phyloP scores from a whole-genome alignment of 2,329 filamentous ascomycete species.

The Pseudogymnoascus sp. region DNA sequence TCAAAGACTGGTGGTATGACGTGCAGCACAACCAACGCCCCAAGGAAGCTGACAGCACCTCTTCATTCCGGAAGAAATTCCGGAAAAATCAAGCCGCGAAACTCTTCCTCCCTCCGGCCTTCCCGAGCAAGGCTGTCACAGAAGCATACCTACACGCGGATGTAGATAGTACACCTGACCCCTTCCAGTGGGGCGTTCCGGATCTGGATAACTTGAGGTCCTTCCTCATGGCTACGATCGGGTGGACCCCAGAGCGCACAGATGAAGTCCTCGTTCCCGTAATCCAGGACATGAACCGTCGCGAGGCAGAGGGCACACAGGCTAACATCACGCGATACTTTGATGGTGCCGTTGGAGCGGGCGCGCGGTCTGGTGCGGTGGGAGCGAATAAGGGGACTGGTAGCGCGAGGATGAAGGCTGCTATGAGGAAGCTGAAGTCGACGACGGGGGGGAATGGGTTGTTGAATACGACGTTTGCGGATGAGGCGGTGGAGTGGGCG shows the following conservation, averaged over 20 bases:
- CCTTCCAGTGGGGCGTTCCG: slow-evolving; percentile 92
- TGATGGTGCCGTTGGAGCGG: slow-evolving; percentile 62
- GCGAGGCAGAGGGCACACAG: slow-evolving; percentile 85
- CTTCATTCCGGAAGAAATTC: slow-evolving; percentile 77
- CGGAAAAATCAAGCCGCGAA: slow-evolving; percentile 71
- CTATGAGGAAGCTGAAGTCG: slow-evolving; percentile 59
- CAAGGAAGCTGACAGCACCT: slow-evolving; percentile 52
- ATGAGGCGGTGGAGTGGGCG: slow-evolving; percentile 27
- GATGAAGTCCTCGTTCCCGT: slow-evolving; percentile 95
- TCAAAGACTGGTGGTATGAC: slow-evolving; percentile 79
- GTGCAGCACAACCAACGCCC: slow-evolving; percentile 63
- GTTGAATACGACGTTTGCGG: slow-evolving; percentile 22
- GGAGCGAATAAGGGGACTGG: slow-evolving; percentile 45
- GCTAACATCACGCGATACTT: slow-evolving; percentile 94
- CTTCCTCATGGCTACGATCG: slow-evolving; percentile 87
- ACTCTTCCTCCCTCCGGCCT: slow-evolving; percentile 73
- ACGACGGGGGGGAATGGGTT: slow-evolving; percentile 28
- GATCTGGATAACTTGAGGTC: slow-evolving; percentile 77
- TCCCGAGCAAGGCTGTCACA: slow-evolving; percentile 71
- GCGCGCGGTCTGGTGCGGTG: slow-evolving; percentile 62
- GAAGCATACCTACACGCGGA: slow-evolving; percentile 80
- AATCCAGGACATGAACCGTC: slow-evolving; percentile 86
- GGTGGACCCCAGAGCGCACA: slow-evolving; percentile 84
- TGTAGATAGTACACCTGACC: slow-evolving; percentile 69
- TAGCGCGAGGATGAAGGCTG: slow-evolving; percentile 71